Base-by-base conservation (phyloP, 768 basidiomycete genomes). In the Epithele typhae region DNA sequence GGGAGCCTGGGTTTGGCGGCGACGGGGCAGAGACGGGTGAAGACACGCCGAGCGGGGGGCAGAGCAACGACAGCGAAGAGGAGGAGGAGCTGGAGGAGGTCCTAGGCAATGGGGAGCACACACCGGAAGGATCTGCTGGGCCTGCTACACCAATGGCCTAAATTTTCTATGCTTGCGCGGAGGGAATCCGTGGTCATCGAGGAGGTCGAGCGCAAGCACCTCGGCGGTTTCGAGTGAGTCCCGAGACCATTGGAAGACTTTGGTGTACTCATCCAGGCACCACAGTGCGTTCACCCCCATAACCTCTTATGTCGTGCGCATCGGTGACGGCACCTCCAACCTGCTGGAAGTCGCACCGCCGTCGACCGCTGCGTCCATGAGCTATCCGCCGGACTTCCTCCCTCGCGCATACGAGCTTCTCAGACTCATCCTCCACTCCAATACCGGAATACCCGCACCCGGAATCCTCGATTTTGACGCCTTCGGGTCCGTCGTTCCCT, bases 391-490 rank as follows among this genome's bases (percentile, higher is more conserved):
- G 10, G 64, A 59, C 48, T 49, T 50, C 8, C 53, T 65, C 17
- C 37, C 40, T 8, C 36, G 50, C 8, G 61, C 62, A 33, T 53
- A 59, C 39, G 51, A 53, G 1, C 54, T 66, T 17, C 49, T 57
- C 21, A 43, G 45, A 5, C 45, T 49, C 15, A 34, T 63, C 46
- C 10, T 56, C n/a, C n/a, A n/a, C 25, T 35, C 49, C 9, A 40
- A 49, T 25, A 55, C 81, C 6, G 64, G 68, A 14, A 70, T 84
- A 36, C 81, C 83, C 5, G 66, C 79, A 25, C 67, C 75, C 8
- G 60, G 65, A 24, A 68, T 75, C 8, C 68, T 70, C 8, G 55
- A 58, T 12, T 68, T 84, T 33, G 78, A 84, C 51, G 64, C 66
- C 3, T 70, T 76, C 9, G 68, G 71, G 9, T 43, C 57, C 3